phyloP scores from a whole-genome alignment of 345 rosid species.

The Lepidium sativum region DNA sequence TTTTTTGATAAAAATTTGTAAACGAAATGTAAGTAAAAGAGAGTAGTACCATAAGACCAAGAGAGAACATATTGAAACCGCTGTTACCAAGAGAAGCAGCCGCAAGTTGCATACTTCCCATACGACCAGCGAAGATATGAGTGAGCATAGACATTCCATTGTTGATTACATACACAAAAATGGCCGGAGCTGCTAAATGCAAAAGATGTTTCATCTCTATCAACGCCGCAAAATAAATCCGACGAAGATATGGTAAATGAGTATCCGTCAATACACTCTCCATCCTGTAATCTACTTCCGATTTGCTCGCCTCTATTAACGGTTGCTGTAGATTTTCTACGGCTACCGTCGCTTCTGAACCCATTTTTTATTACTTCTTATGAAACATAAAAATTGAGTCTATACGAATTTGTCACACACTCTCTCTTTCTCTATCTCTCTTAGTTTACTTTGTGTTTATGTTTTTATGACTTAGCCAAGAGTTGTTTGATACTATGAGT shows the following conservation, averaged over 20 bases:
- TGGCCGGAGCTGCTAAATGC: constrained; percentile 48
- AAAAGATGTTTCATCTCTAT: constrained; percentile 44
- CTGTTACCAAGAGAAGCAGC: constrained; percentile 53
- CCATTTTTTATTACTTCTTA: neutral
- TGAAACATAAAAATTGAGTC: no score
- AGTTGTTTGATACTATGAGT: no score
- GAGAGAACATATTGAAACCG: constrained; percentile 43
- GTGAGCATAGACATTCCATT: constrained; percentile 49
- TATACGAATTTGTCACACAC: neutral
- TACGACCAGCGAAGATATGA: constrained; percentile 50
- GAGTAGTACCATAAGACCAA: constrained; percentile 42
- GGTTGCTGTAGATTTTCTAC: constrained; percentile 21
- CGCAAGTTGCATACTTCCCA: constrained; percentile 60
- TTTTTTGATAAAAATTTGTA: no score
- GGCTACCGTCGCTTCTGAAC: constrained; percentile 10
- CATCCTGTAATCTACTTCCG: constrained; percentile 31
- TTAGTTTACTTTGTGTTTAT: neutral
- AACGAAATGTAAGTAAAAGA: no score
- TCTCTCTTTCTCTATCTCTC: neutral
- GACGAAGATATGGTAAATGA: constrained; percentile 20
- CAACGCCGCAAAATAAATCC: constrained; percentile 35
- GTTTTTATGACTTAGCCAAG: neutral
- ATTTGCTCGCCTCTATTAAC: constrained; percentile 15
- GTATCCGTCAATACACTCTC: constrained; percentile 41
- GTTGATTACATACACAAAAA: constrained; percentile 49